Evolutionary conservation across 2,329 filamentous ascomycete species (phyloP), one percentile per base, ranked within the genome.

Genomic region (Nigrograna mackinnonii): DNA sequence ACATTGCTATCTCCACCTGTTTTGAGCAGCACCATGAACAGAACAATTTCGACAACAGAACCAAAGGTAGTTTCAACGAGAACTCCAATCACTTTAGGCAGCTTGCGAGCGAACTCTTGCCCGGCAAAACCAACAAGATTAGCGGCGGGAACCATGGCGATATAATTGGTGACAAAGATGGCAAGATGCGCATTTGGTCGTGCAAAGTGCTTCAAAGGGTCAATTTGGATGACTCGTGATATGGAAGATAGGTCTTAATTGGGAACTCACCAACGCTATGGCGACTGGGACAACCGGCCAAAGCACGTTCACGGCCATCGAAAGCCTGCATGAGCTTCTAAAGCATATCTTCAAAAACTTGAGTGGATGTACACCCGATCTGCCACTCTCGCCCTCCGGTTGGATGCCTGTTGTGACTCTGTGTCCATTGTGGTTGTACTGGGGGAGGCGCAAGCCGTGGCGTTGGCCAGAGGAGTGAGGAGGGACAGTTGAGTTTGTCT

Each of bases 1-100:
- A 86, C 61, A n/a, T 71, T 71, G 9, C 64, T 56, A 16, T 67
- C 58, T 38, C 84, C 36, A 17, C 50, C 49, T 4, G 72, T 77
- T 46, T 72, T 69, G 35, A 94, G 76, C 33, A 95, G 71, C 2
- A 91, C 80, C 74, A 92, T 86, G 69, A 95, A 94, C 21, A 95
- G 72, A 35, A 95, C 80, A 43, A 95, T 85, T 62, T 95, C 89
- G 39, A 94, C 88, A 7, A 91, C 70, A 1, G 87, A 88, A 2
- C 86, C 87, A 38, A 91, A 67, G 0, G 75, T 75, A 1, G 76
- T 80, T 55, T 82, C 79, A 7, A 80, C 48, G 32, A 88, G 64
- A 9, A 87, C 77, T 19, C 84, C 85, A 36, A 84, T 68, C 6
- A 89, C 86, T 57, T 88, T 88, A 22, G 86, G 87, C 43, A 92